phyloP scores from a whole-genome alignment of 2,329 filamentous ascomycete species.

The Ascocoryne sarcoides region DNA sequence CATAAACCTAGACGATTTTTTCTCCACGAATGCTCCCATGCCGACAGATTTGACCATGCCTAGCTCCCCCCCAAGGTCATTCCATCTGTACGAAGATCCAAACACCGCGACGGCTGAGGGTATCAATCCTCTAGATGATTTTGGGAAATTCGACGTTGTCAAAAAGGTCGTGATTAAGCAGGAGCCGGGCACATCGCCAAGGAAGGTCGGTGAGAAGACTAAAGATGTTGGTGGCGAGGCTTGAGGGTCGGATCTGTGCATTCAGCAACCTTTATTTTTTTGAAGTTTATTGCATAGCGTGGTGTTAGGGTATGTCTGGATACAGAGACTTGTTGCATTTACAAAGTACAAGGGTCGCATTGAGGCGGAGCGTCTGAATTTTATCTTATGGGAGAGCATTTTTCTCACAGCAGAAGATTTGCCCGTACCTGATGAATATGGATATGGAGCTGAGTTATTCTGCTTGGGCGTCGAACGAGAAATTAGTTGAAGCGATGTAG shows the following conservation, averaged over 20 bases:
- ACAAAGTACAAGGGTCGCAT: too few relatives aligned
- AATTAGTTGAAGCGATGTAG: too few relatives aligned
- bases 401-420: too few relatives aligned
- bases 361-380: too few relatives aligned
- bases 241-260: neutral
- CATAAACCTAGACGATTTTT: constrained; percentile 31
- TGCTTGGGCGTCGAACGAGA: too few relatives aligned
- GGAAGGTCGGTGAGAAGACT: constrained; percentile 5
- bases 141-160: constrained; percentile 11
- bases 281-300: constrained; percentile 18
- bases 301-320: constrained; percentile 13
- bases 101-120: constrained; percentile 8
- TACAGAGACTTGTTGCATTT: constrained; percentile 3
- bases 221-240: constrained; percentile 4
- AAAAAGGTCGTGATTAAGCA: constrained; percentile 14
- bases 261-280: constrained; percentile 4
- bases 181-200: constrained; percentile 14
- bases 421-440: too few relatives aligned
- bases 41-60: constrained; percentile 34
- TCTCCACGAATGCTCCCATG: constrained; percentile 26
- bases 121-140: constrained; percentile 22
- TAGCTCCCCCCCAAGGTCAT: constrained; percentile 34
- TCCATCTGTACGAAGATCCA: constrained; percentile 28
- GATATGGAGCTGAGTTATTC: too few relatives aligned
- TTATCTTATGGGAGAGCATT: too few relatives aligned